Evolutionary conservation across 257 asterid species (phyloP), one percentile per base, ranked within the genome.

Genomic region (Echites panduratus): DNA sequence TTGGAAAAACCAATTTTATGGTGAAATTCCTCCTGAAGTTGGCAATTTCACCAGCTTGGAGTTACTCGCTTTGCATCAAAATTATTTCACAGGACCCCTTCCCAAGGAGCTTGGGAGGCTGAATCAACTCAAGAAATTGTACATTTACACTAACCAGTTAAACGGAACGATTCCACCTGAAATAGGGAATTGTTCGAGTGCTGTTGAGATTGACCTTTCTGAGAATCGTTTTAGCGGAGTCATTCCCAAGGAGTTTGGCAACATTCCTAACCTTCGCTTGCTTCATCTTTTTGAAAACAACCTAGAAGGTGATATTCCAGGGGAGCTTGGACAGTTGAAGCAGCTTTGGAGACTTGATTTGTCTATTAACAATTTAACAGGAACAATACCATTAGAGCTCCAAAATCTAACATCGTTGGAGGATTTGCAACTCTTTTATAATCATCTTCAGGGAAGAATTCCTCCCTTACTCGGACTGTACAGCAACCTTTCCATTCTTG

Each of bases 241-340:
- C 74, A 88, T 92, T 52, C 97, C 97, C 1, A 77, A 43, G 29
- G 75, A 78, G 38, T 74, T 92, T 48, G 89, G 87, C 6, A 80
- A 2, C 43, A 76, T 89, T 68, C 73, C 88, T 19, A 71, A 73
- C 66, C 96, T 92, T 43, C 76, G 57, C 20, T 72, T 92, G 80
- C 97, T 92, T 58, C 87, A 88, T 72, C 95, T 89, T 14, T 92
- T 92, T 8, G 96, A 92, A 57, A 92, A 92, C 78, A 84, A 69
- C n/a, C 81, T 92, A 20, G 80, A 81, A 5, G 95, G 96, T 32
- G 65, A 20, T 56, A 89, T 92, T 40, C 97, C 97, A 5, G 66
- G 11, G 54, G 96, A 87, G 79, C 84, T 89, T 6, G 89, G 85
- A 59, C 72, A 74, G 83, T 66, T 89, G 84, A 84, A 74, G 84